Evolutionary conservation across 768 basidiomycete species (phyloP).

Genomic region (Leccinum fibrillosum): DNA sequence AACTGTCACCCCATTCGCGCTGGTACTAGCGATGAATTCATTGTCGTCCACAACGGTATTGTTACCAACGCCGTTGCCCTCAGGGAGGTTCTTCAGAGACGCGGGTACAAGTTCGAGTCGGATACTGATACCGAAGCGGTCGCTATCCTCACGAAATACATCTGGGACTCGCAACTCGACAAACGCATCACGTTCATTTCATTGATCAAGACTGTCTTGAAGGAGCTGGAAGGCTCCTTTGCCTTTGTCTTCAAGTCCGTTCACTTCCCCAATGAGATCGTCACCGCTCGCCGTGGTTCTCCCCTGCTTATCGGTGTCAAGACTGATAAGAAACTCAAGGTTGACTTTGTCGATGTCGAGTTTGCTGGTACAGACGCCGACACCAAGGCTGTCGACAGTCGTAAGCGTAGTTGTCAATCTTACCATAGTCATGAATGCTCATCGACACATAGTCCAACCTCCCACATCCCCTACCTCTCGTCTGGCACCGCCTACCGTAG

Average conservation of each 20-base stretch:
- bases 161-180: conserved; percentile 89
- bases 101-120: conserved; percentile 89
- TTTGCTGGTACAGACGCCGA: conserved; percentile 73
- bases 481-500: conserved; percentile 57
- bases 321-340: conserved; percentile 99
- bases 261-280: conserved; percentile 95
- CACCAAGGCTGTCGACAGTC: conserved; percentile 38
- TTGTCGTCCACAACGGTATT: conserved; percentile 97
- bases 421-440: background rate
- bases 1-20: conserved; percentile 97
- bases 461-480: conserved; percentile 56
- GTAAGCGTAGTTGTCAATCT: conserved; percentile 31
- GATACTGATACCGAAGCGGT: conserved; percentile 99
- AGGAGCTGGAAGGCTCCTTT: conserved; percentile 98
- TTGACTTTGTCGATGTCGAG: conserved; percentile 99
- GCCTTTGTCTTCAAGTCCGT: conserved; percentile 98
- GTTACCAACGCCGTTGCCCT: conserved; percentile 93
- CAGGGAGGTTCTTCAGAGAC: conserved; percentile 89
- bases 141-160: conserved; percentile 92
- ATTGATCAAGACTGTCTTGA: conserved; percentile 91
- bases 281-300: conserved; percentile 94
- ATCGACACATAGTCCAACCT: conserved; percentile 35
- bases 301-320: conserved; percentile 97
- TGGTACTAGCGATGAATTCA: conserved; percentile 79
- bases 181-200: conserved; percentile 86